Evolutionary conservation across 2,329 filamentous ascomycete species (phyloP), one percentile per base, ranked within the genome.

Genomic region (Talaromyces atroroseus): DNA sequence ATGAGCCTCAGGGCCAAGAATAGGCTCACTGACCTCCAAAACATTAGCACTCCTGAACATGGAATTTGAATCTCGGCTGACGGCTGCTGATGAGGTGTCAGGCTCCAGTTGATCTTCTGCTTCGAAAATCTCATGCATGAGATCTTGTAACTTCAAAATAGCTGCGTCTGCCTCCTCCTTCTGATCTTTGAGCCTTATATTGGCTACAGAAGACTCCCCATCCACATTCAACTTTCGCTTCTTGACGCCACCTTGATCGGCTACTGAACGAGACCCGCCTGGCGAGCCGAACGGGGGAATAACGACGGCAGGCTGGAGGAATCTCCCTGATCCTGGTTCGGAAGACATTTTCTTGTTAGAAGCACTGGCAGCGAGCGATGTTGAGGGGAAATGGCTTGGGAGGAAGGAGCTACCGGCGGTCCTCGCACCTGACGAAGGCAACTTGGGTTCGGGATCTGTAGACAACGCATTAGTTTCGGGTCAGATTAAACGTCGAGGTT

Each of bases 131-230:
- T 86, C 83, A 53, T 84, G 78, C 3, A 95, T 76, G 49, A 91
- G 80, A 38, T 82, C 81, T 56, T 87, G 82, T 12, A 99, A 75
- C 54, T 86, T 84, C 53, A 86, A 76, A 47, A 92, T 79, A 45
- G 89, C 87, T 11, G 83, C 80, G 63, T 96, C 86, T 4, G 87
- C 88, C 65, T 91, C 86, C 64, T 95, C 86, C 51, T 87, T 86
- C 70, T 96, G 89, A 65, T 95, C 90, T 57, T 66, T 73, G 2
- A 90, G 76, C 44, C 83, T 84, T 46, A 86, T 73, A 16, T 82
- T 78, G 20, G 87, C 75, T 2, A 82, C 71, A 50, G 81, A 82
- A 55, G 82, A 80, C 12, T 81, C 78, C 7, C 77, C 79, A 50
- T 81, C 76, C 20, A 74, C 72, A 58, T 82, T 85, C 56, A 79